Base-by-base conservation (phyloP, 2,329 filamentous ascomycete species). In the Zasmidium angulare region DNA sequence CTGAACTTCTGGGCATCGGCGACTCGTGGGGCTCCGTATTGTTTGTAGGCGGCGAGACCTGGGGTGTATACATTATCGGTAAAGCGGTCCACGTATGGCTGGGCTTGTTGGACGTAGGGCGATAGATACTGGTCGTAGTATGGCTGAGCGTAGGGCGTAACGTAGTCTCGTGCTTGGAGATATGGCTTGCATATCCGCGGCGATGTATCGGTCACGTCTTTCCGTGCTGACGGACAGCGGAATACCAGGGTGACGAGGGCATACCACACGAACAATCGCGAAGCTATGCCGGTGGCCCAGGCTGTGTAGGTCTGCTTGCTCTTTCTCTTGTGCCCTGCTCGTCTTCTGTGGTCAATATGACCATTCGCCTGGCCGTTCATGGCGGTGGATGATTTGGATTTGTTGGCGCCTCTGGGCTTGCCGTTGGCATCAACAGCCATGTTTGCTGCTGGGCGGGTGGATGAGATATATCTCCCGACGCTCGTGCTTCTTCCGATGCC, bases 51-150 rank as follows among this genome's bases (percentile, higher is more conserved):
- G 10, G 78, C 80, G 58, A 86, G 83, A 2, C 85, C 82, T 0
- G 95, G 95, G 2, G 82, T 78, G 69, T 95, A 84, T 51, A 96
- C 79, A 47, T 81, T 76, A 51, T 81, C 78, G 66, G 86, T 83
- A 64, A 84, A 76, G 21, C 78, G 73, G 20, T 82, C 77, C 56
- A 82, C 76, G 76, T 98, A 96, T 0, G 93, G 93, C 61, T 84
- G 86, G 36, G 84, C 88, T 52, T 85, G 78, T 40, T 93, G 84
- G 62, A 96, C 85, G 71, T 97, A 95, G 2, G 91, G 90, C 4
- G 88, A 89, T 22, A 90, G 88, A 71, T 97, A 96, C 59, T 84
- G 76, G 66, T 93, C 80, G 75, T 97, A 98, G 77, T 96, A 96
- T 2, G 93, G 93, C 68, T 88, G 82, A 29, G 96, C 71, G 74